Percentiles rank a stretch among this genome's conserved stretches.
Conservation (phyloP, 768 basidiomycete genomes). For the Russula earlei region DNA sequence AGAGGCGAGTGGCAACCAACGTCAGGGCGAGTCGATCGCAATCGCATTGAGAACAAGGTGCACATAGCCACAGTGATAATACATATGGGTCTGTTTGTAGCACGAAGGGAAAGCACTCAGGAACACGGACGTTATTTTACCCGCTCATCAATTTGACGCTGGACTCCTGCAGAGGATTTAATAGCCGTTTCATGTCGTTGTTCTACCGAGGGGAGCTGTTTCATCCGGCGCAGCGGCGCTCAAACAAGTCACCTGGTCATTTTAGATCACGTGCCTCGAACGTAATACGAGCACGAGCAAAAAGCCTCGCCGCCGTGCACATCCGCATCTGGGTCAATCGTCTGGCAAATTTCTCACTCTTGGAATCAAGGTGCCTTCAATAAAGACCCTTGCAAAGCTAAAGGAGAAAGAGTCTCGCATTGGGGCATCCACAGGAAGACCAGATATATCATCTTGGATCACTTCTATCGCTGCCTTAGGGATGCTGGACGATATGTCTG, state of each 20-base stretch:
- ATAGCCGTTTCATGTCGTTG: not conserved
- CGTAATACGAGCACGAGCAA: not conserved
- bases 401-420: slow-evolving; percentile 35
- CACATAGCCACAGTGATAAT: not conserved
- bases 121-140: not conserved
- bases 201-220: too few species aligned
- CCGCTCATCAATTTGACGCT: not conserved
- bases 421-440: slow-evolving; percentile 25
- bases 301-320: not conserved
- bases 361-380: slow-evolving; percentile 29
- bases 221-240: not conserved
- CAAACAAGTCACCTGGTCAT: too few species aligned
- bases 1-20: not conserved
- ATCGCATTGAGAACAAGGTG: not conserved
- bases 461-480: slow-evolving; percentile 28
- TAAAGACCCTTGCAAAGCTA: slow-evolving; percentile 38
- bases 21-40: not conserved
- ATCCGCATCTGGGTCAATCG: not conserved
- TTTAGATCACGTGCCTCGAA: too few species aligned
- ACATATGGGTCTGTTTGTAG: not conserved
- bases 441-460: slow-evolving; percentile 59
- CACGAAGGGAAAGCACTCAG: not conserved
- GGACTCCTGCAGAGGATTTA: not conserved
- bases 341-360: not conserved
- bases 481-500: slow-evolving; percentile 25